A percentile compares a stretch with the other conserved stretches of the same genome.
Conservation (phyloP, 805 yeast species). For the Cyberlindnera petersonii region DNA sequence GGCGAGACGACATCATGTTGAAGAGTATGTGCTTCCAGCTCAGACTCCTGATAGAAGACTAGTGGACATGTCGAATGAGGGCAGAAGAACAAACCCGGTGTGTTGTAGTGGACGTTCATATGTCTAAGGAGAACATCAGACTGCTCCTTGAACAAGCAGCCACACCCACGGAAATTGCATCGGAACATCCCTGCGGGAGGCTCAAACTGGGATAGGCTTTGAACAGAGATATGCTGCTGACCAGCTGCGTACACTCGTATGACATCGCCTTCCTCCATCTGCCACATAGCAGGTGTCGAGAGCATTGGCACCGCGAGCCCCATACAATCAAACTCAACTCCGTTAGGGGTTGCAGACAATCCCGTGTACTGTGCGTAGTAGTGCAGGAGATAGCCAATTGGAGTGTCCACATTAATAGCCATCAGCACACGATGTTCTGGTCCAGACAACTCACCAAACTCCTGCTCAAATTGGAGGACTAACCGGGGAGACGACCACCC, state of each 20-base stretch:
- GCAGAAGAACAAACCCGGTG: conserved; percentile 6
- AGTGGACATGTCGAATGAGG: not conserved
- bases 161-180: conserved; percentile 9
- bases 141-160: conserved; percentile 2
- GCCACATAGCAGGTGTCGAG: not conserved
- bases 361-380: conserved; percentile 3
- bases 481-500: not conserved
- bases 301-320: not conserved
- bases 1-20: conserved; percentile 1
- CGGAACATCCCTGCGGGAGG: conserved; percentile 1
- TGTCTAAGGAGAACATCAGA: conserved; percentile 8
- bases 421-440: conserved; percentile 3
- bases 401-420: not conserved
- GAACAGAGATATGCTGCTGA: not conserved
- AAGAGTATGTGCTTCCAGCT: not conserved
- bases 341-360: conserved; percentile 1
- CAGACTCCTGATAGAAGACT: conserved; percentile 3
- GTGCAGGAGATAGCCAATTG: not conserved
- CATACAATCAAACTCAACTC: conserved; percentile 2
- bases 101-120: conserved; percentile 11
- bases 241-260: conserved; percentile 1
- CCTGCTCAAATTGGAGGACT: conserved; percentile 4
- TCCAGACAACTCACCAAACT: conserved; percentile 2
- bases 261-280: conserved; percentile 9
- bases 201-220: not conserved